A percentile compares a stretch with the other conserved stretches of the same genome.
Conservation (phyloP, 495 filamentous ascomycete genomes). For the Geopyxis carbonaria region DNA sequence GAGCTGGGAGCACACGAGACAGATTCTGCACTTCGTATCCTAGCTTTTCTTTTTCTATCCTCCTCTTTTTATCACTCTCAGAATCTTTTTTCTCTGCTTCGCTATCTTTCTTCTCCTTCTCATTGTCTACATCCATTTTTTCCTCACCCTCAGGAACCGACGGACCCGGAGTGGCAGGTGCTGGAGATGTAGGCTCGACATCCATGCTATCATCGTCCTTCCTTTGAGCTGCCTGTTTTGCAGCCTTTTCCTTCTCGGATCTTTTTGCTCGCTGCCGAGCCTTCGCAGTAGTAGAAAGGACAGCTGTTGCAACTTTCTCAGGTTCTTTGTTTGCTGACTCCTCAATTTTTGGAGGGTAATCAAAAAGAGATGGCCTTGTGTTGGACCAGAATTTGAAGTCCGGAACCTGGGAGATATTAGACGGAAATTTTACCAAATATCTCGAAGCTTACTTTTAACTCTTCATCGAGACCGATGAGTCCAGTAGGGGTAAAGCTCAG, state of each 20-base stretch:
- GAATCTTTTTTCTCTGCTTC: conserved; percentile 44
- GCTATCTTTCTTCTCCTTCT: conserved; percentile 35
- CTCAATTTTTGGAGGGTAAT: conserved; percentile 93
- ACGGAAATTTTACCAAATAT: neutral
- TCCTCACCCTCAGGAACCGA: conserved; percentile 35
- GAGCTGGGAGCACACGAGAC: conserved; percentile 79
- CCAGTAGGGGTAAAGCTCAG: conserved; percentile 86
- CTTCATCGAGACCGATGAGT: conserved; percentile 83
- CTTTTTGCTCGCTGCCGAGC: conserved; percentile 76
- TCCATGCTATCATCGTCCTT: conserved; percentile 80
- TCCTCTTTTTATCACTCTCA: conserved; percentile 56
- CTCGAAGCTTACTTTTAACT: conserved; percentile 37
- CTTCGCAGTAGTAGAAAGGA: conserved; percentile 90
- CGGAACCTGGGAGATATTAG: conserved; percentile 42
- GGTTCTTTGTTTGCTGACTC: conserved; percentile 85
- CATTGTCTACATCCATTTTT: conserved; percentile 85
- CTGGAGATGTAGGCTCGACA: conserved; percentile 56
- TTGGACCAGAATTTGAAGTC: conserved; percentile 91
- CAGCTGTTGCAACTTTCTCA: conserved; percentile 85
- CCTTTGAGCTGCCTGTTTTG: conserved; percentile 36
- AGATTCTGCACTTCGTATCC: conserved; percentile 95
- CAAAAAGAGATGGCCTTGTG: conserved; percentile 85
- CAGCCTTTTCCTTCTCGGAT: conserved; percentile 42
- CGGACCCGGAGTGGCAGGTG: conserved; percentile 50
- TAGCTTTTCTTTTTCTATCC: conserved; percentile 86